Percentiles rank a stretch among this genome's conserved stretches.
Conservation (phyloP, 1,284 basidiomycete genomes). For the Singerocomus inundabilis region DNA sequence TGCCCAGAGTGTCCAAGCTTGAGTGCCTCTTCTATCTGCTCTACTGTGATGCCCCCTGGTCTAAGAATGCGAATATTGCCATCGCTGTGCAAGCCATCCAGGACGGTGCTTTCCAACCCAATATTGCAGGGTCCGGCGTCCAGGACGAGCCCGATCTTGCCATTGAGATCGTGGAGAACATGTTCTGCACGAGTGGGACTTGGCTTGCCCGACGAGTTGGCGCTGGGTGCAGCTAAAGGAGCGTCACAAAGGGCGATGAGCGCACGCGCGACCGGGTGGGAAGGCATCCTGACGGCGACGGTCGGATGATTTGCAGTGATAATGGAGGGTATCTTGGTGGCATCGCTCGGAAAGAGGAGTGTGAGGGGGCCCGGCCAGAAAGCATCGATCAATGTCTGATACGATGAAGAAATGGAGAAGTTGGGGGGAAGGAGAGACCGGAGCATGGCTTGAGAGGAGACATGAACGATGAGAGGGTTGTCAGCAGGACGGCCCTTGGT, state of each 20-base stretch:
- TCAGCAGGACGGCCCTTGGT: constrained; percentile 94
- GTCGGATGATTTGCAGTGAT: constrained; percentile 81
- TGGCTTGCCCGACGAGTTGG: constrained; percentile 93
- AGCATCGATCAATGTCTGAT: constrained; percentile 69
- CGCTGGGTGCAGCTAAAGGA: constrained; percentile 93
- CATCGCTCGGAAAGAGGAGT: constrained; percentile 81
- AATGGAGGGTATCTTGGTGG: constrained; percentile 55
- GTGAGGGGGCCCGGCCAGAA: constrained; percentile 98
- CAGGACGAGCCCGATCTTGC: constrained; percentile 76
- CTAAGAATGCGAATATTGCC: constrained; percentile 81
- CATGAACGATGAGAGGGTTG: constrained; percentile 97
- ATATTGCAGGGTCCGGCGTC: constrained; percentile 93
- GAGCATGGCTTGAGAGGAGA: constrained; percentile 86
- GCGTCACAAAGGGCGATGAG: constrained; percentile 75
- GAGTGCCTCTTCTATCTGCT: constrained; percentile 74
- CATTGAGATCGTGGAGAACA: constrained; percentile 77
- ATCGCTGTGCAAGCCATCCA: constrained; percentile 78
- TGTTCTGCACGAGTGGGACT: constrained; percentile 92
- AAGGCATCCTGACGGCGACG: constrained; percentile 92
- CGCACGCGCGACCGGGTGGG: constrained; percentile 89
- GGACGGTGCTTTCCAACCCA: constrained; percentile 94
- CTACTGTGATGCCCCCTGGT: constrained; percentile 92
- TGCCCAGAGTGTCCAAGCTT: constrained; percentile 40
- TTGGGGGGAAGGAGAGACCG: constrained; percentile 62
- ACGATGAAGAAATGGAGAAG: constrained; percentile 62